Evolutionary conservation across 345 rosid genomes (phyloP).

Genomic region (Draba incana): DNA sequence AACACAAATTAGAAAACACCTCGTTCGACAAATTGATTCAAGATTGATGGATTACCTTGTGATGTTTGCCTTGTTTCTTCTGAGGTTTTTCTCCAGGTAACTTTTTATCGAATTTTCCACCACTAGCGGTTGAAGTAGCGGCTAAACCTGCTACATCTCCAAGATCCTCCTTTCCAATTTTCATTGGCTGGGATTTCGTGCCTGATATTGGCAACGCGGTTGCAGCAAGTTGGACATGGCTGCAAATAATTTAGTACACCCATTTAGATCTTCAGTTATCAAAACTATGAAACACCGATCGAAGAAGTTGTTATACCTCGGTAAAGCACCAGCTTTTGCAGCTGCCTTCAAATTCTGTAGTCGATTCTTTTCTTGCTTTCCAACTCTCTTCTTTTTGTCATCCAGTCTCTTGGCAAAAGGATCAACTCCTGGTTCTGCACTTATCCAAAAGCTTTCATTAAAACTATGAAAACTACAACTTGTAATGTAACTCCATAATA

Average conservation of each 20-base stretch:
- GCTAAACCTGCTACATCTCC: constrained; percentile 90
- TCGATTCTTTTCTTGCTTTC: constrained; percentile 73
- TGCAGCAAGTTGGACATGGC: constrained; percentile 92
- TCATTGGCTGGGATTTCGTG: constrained; percentile 63
- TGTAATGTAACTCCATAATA: constrained; percentile 15
- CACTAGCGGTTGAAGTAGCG: constrained; percentile 87
- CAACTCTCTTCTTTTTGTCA: constrained; percentile 77
- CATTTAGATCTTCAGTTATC: constrained; percentile 21
- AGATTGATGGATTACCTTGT: constrained; percentile 59
- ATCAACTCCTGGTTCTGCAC: constrained; percentile 80
- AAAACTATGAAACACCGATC: constrained; percentile 5
- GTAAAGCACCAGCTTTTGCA: constrained; percentile 77
- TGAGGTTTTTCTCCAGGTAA: constrained; percentile 79
- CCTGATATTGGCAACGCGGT: constrained; percentile 87
- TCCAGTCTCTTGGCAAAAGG: constrained; percentile 80
- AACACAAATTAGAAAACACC: neutral
- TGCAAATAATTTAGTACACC: constrained; percentile 40
- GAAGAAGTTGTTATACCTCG: constrained; percentile 58
- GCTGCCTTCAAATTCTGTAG: constrained; percentile 78
- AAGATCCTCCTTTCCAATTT: constrained; percentile 67
- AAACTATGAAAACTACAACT: constrained; percentile 14
- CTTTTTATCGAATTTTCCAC: constrained; percentile 96
- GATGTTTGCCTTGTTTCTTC: constrained; percentile 77
- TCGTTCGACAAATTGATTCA: neutral
- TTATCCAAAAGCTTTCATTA: constrained; percentile 16